Evolutionary conservation across 805 yeast species (phyloP).

Genomic region (Pichia cabralensis): DNA sequence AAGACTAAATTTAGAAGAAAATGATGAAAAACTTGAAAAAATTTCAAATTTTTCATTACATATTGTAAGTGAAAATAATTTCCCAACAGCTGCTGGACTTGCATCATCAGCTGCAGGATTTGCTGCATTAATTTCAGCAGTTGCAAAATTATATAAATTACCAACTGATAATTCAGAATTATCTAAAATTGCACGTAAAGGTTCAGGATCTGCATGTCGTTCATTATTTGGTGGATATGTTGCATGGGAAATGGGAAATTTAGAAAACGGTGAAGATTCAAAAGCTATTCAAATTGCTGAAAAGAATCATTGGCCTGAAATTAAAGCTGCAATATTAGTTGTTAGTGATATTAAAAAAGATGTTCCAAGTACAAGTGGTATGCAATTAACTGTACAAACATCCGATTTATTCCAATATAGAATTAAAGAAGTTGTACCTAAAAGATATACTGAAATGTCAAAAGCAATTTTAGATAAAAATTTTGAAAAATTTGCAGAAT

Average conservation of each 20-base stretch:
- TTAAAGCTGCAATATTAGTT: conserved; percentile 87
- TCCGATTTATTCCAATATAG: conserved; percentile 81
- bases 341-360: conserved; percentile 92
- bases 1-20: conserved; percentile 50
- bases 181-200: conserved; percentile 92
- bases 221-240: conserved; percentile 96
- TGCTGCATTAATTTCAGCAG: conserved; percentile 89
- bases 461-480: conserved; percentile 62
- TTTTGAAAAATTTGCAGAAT: conserved; percentile 71
- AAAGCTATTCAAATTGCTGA: conserved; percentile 91
- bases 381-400: conserved; percentile 90
- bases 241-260: conserved; percentile 95
- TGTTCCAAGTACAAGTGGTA: conserved; percentile 89
- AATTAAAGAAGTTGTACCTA: conserved; percentile 74
- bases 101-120: conserved; percentile 98
- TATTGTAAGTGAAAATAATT: conserved; percentile 88
- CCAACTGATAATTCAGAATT: conserved; percentile 82
- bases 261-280: conserved; percentile 77
- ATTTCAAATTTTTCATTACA: conserved; percentile 59
- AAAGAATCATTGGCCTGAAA: conserved; percentile 76
- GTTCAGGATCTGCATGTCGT: conserved; percentile 97
- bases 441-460: conserved; percentile 76
- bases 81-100: conserved; percentile 98
- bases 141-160: conserved; percentile 73
- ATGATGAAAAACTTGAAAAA: conserved; percentile 45